A percentile compares a stretch with the other conserved stretches of the same genome.
Evolutionary conservation across 495 filamentous ascomycete species (phyloP).

Genomic region (Lichenothelia convexa): DNA sequence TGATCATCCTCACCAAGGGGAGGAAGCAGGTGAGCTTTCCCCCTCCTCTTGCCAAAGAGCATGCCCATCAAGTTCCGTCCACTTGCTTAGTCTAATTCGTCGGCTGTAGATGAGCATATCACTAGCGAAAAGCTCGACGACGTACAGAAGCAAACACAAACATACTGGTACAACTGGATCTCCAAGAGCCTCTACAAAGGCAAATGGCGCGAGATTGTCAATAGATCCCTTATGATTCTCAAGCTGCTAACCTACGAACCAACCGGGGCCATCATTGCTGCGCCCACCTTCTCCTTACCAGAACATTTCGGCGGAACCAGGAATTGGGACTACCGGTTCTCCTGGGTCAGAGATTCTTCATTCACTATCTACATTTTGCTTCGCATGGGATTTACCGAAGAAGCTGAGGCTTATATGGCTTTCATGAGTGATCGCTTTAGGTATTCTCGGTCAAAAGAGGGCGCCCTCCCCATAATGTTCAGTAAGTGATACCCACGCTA

Average conservation of each 20-base stretch:
- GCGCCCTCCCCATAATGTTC: conserved; percentile 59
- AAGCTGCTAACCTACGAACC: conserved; percentile 55
- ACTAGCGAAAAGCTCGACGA: conserved; percentile 27
- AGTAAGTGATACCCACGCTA: conserved; percentile 16
- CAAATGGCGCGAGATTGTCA: conserved; percentile 49
- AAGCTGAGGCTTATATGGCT: conserved; percentile 55
- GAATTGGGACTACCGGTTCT: conserved; percentile 67
- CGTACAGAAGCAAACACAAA: conserved; percentile 45
- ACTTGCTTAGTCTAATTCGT: too few species aligned
- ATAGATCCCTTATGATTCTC: conserved; percentile 47
- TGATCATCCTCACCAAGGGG: conserved; percentile 34
- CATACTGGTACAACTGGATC: conserved; percentile 55
- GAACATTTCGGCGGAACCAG: conserved; percentile 52
- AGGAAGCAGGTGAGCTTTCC: too few species aligned
- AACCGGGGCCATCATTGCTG: conserved; percentile 35
- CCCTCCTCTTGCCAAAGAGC: too few species aligned
- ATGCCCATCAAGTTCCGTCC: too few species aligned
- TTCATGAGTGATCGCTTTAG: conserved; percentile 53
- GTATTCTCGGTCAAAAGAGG: conserved; percentile 25
- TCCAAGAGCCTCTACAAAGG: conserved; percentile 49
- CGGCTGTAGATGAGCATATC: too few species aligned
- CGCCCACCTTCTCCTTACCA: conserved; percentile 47
- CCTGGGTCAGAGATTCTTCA: conserved; percentile 55
- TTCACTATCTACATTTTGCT: conserved; percentile 58
- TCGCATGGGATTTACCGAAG: conserved; percentile 52